Evolutionary conservation across 768 basidiomycete genomes (phyloP), one percentile per base, ranked within the genome.

Genomic region (Dioszegia hungarica): DNA sequence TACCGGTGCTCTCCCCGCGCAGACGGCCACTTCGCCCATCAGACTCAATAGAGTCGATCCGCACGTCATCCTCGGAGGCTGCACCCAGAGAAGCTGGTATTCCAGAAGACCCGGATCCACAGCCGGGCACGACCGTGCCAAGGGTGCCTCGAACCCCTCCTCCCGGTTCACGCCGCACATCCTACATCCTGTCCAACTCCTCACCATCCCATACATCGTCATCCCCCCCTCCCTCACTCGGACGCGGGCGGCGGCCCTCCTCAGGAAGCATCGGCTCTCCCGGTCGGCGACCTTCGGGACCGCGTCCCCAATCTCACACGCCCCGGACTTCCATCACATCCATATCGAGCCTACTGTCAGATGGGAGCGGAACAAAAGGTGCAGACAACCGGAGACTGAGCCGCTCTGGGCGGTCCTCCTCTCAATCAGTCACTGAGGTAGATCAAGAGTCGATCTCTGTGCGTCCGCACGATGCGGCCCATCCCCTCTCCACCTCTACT

Each of bases 101-200:
- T n/a, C n/a, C n/a, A n/a, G n/a, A n/a, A n/a, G n/a, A n/a, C n/a
- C n/a, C n/a, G n/a, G n/a, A n/a, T n/a, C n/a, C n/a, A n/a, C n/a
- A n/a, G n/a, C n/a, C n/a, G n/a, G n/a, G n/a, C n/a, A n/a, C n/a
- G n/a, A n/a, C n/a, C n/a, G n/a, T n/a, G n/a, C n/a, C 44, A 27
- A 14, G 17, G 20, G 25, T 15, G 15, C 37, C 34, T 5, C 34
- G 14, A 15, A 39, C 46, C 22, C 55, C 37, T 15, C 17, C 31
- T 22, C 19, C 48, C 1, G 56, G 40, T 14, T 46, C 40, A 14
- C 54, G 59, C 9, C 36, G 59, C 37, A 53, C 59, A 19, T 60
- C 58, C 5, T 59, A 64, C 36, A 54, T 59, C 45, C 41, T 63
- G 53, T 52, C 44, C 53, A 25, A 57, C 56, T 31, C 56, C 25